phyloP scores from a whole-genome alignment of 2,329 filamentous ascomycete genomes.

The Aureobasidium pullulans region DNA sequence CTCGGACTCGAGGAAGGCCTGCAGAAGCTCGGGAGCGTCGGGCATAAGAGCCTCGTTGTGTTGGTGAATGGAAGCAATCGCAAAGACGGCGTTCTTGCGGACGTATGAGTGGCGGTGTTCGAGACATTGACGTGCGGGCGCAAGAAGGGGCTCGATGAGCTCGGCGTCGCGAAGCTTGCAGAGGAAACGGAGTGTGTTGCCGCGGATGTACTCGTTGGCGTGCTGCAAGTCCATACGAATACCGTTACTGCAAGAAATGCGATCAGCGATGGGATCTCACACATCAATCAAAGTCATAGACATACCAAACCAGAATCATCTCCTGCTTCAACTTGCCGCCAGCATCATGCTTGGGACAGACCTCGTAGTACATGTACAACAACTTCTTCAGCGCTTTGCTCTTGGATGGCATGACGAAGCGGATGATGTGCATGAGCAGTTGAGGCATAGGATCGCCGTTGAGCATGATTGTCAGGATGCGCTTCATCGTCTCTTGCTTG shows the following conservation, averaged over 20 bases:
- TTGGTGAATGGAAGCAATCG: constrained; percentile 82
- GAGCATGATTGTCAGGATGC: constrained; percentile 92
- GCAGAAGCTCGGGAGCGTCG: constrained; percentile 86
- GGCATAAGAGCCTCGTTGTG: constrained; percentile 90
- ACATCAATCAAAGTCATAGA: not conserved
- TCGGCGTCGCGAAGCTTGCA: constrained; percentile 94
- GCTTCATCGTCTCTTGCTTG: constrained; percentile 61
- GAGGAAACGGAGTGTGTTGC: constrained; percentile 95
- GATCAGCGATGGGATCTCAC: not conserved
- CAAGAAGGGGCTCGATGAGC: constrained; percentile 90
- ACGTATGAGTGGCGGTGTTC: constrained; percentile 97
- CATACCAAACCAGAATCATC: constrained; percentile 96
- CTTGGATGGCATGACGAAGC: constrained; percentile 98
- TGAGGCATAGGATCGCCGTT: constrained; percentile 95
- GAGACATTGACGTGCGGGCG: constrained; percentile 83
- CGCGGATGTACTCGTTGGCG: constrained; percentile 95
- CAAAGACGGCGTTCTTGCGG: constrained; percentile 95
- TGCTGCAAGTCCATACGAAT: constrained; percentile 97
- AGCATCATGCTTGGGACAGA: constrained; percentile 90
- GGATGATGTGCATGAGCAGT: constrained; percentile 98
- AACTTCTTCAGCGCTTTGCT: constrained; percentile 96
- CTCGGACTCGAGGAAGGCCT: constrained; percentile 81
- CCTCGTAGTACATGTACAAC: constrained; percentile 98
- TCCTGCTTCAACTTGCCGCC: constrained; percentile 96
- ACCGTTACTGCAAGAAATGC: constrained; percentile 63